Evolutionary conservation across 352 stramenopile genomes (phyloP).

Genomic region (Pythium periplocum): DNA sequence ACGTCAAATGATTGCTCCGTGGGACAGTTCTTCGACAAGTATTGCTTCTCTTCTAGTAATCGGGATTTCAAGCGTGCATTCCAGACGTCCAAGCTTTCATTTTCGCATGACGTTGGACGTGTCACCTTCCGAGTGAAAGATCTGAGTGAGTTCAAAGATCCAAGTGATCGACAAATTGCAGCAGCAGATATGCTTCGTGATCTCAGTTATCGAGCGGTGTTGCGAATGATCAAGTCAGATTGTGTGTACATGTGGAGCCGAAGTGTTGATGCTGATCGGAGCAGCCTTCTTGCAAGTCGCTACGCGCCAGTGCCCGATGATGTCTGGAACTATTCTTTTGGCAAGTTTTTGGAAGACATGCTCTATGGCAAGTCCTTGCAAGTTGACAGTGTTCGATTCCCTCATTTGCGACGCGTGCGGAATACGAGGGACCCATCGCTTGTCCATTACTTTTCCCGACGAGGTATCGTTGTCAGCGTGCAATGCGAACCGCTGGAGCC

Average conservation of each 20-base stretch:
- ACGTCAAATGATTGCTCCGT: slow-evolving; percentile 79
- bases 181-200: slow-evolving; percentile 54
- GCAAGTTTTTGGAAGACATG: slow-evolving; percentile 83
- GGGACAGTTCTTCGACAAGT: slow-evolving; percentile 75
- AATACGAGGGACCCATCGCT: slow-evolving; percentile 63
- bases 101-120: slow-evolving; percentile 77
- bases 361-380: slow-evolving; percentile 78
- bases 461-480: slow-evolving; percentile 68
- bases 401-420: slow-evolving; percentile 45
- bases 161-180: slow-evolving; percentile 39
- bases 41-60: slow-evolving; percentile 68
- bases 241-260: slow-evolving; percentile 69
- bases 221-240: slow-evolving; percentile 55
- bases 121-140: slow-evolving; percentile 71
- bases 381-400: slow-evolving; percentile 64
- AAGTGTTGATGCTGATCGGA: slow-evolving; percentile 21
- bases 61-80: slow-evolving; percentile 79
- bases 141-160: slow-evolving; percentile 62
- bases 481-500: slow-evolving; percentile 75
- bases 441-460: slow-evolving; percentile 73
- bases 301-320: slow-evolving; percentile 61
- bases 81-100: slow-evolving; percentile 69
- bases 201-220: slow-evolving; percentile 51
- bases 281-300: slow-evolving; percentile 33
- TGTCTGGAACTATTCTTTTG: slow-evolving; percentile 84